Evolutionary conservation across 1,284 basidiomycete genomes (phyloP), one percentile per base, ranked within the genome.

Genomic region (Apiotrichum sp.): DNA sequence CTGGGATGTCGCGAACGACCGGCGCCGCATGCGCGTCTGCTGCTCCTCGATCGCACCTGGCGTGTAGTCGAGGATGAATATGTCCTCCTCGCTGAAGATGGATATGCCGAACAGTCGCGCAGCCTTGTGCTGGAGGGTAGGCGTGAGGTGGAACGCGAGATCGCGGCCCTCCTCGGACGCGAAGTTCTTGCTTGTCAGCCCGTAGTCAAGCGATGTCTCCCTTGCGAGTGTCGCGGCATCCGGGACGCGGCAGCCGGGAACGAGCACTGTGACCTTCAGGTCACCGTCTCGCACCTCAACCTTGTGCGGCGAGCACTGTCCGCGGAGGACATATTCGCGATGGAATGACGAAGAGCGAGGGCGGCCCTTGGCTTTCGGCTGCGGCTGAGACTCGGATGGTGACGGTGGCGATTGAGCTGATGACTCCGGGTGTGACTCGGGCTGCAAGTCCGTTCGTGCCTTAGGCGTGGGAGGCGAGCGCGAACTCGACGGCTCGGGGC

Each of bases 21-120:
- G 13, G 4, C 46, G 34, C 4, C 54, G 54, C 10, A 6, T 11
- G 46, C 16, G 39, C 39, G 48, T 39, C 29, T 39, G 11, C 11
- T 38, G 16, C 8, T 22, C 38, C 10, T 52, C 53, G 16, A 59
- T 41, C 6, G 54, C 54, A 16, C 39, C 47, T 9, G 43, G 38
- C 6, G 55, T 53, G 4, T 65, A 61, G 10, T 51, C 60, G 4
- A 72, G 63, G 10, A 73, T 48, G 53, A 62, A 68, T 36, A 66
- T 67, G 41, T 67, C 63, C 3, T 66, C 68, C 29, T 68, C 67
- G 32, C 71, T 62, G 40, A 70, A 62, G 7, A 72, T 57, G 14
- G 52, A 52, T 1, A 57, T 44, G 3, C 72, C 72, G 4, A 69
- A 65, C 1, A 74, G 61, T 13, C 69, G 64, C 36, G 66, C 59